phyloP scores from a whole-genome alignment of 352 stramenopile genomes.

The Plasmopara muralis region DNA sequence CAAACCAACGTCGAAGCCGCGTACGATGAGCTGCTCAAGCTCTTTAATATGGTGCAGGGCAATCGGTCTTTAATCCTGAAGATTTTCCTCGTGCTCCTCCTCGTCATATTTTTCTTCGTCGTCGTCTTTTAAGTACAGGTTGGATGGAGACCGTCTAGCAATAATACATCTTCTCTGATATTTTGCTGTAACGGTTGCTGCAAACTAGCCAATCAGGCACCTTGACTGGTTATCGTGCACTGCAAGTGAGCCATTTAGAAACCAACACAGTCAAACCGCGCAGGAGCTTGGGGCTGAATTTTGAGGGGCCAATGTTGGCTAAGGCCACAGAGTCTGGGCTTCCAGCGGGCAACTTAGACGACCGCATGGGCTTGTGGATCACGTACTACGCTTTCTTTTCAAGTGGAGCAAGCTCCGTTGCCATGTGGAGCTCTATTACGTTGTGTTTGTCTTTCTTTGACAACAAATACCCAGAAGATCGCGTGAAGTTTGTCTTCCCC shows the following conservation, averaged over 20 bases:
- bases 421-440: conserved; percentile 74
- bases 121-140: conserved; percentile 53
- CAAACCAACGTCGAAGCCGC: conserved; percentile 70
- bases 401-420: conserved; percentile 51
- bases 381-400: conserved; percentile 79
- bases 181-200: conserved; percentile 5
- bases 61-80: conserved; percentile 83
- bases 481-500: conserved; percentile 72
- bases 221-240: conserved; percentile 1
- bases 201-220: conserved; percentile 13
- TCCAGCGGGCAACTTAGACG: conserved; percentile 15
- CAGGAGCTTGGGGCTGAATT: conserved; percentile 19
- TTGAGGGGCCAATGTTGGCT: conserved; percentile 11
- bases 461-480: conserved; percentile 52
- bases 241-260: conserved; percentile 12
- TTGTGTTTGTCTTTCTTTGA: conserved; percentile 71
- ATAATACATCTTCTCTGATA: conserved; percentile 6
- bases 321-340: conserved; percentile 6
- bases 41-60: conserved; percentile 75
- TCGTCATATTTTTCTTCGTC: conserved; percentile 83
- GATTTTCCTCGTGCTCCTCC: conserved; percentile 75
- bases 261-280: conserved; percentile 12
- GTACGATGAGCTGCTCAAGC: conserved; percentile 72
- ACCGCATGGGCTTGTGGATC: conserved; percentile 39
- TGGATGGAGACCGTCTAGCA: background rate